These are phyloP conservation scores for Scolecobasidium constrictum DNA, from an alignment of 2,329 filamentous ascomycete species.

Conservation along the genomic window DNA sequence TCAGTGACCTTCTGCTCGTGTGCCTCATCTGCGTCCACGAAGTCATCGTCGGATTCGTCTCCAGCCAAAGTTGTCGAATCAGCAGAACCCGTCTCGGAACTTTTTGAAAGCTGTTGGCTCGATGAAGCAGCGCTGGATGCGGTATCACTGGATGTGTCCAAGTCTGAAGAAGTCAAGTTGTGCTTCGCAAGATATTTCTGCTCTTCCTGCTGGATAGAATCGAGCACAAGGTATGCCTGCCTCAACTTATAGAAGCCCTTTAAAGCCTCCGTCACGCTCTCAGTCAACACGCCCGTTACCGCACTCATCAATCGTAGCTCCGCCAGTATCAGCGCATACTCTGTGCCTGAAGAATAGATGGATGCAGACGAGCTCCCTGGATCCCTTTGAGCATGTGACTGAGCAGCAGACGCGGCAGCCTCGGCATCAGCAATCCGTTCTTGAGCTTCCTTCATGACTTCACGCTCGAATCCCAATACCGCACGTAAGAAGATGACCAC, in stretches of 20 bases:
- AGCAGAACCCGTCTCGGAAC: background rate
- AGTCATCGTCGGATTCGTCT: slow-evolving; percentile 25
- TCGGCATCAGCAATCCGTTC: slow-evolving; percentile 65
- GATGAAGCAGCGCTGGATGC: background rate
- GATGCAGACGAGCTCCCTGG: slow-evolving; percentile 41
- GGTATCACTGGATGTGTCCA: slow-evolving; percentile 12
- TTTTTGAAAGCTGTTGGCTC: background rate
- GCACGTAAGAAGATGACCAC: slow-evolving; percentile 78
- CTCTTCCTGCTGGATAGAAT: slow-evolving; percentile 68
- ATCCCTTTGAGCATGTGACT: slow-evolving; percentile 62
- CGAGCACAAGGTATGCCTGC: slow-evolving; percentile 76
- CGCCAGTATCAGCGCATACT: slow-evolving; percentile 75
- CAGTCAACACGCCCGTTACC: slow-evolving; percentile 79
- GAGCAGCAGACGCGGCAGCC: slow-evolving; percentile 62
- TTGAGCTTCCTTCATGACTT: slow-evolving; percentile 75
- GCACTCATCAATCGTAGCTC: slow-evolving; percentile 84
- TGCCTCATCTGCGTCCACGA: slow-evolving; percentile 3
- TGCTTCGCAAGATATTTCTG: slow-evolving; percentile 39
- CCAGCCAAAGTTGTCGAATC: background rate
- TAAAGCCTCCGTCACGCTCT: slow-evolving; percentile 83
- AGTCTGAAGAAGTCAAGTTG: slow-evolving; percentile 15
- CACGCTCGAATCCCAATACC: slow-evolving; percentile 82
- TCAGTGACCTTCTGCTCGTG: background rate
- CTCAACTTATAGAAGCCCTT: slow-evolving; percentile 87
- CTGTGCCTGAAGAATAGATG: slow-evolving; percentile 74